phyloP scores from a whole-genome alignment of 768 basidiomycete species.

The Boletus barrowsii region DNA sequence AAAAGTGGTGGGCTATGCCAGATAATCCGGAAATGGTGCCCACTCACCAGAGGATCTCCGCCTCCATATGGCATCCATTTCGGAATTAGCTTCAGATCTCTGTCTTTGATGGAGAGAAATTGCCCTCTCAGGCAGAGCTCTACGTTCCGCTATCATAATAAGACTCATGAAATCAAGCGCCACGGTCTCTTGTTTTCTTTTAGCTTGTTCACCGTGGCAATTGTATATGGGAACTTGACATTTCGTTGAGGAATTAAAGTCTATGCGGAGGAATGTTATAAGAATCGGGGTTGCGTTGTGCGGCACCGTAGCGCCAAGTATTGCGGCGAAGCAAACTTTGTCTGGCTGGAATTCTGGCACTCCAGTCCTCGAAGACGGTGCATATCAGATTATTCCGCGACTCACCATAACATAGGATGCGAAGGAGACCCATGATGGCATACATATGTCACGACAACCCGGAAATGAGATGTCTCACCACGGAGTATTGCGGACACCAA shows the following conservation, averaged over 20 bases:
- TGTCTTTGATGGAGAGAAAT: conserved; percentile 2
- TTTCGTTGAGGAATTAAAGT: background rate
- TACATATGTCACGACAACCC: background rate
- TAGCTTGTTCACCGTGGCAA: background rate
- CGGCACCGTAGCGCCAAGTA: background rate
- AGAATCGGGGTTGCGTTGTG: background rate
- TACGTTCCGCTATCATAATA: conserved; percentile 7
- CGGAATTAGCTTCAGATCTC: conserved; percentile 1
- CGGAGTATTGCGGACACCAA: background rate
- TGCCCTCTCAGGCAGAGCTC: background rate
- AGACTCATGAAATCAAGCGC: conserved; percentile 9
- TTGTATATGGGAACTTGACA: background rate
- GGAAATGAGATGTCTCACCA: conserved; percentile 19
- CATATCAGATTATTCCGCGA: background rate
- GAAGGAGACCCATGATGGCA: background rate
- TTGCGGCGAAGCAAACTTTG: background rate
- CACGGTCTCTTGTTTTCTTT: background rate
- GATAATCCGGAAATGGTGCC: conserved; percentile 9
- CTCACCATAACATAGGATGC: conserved; percentile 3
- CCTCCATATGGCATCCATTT: conserved; percentile 3
- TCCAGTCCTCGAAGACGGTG: background rate
- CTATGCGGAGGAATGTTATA: background rate
- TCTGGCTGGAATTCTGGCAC: background rate
- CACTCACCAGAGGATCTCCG: background rate
- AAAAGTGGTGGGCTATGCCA: conserved; percentile 2